Conservation (phyloP, 768 basidiomycete genomes). For the Boletus bicolor region DNA sequence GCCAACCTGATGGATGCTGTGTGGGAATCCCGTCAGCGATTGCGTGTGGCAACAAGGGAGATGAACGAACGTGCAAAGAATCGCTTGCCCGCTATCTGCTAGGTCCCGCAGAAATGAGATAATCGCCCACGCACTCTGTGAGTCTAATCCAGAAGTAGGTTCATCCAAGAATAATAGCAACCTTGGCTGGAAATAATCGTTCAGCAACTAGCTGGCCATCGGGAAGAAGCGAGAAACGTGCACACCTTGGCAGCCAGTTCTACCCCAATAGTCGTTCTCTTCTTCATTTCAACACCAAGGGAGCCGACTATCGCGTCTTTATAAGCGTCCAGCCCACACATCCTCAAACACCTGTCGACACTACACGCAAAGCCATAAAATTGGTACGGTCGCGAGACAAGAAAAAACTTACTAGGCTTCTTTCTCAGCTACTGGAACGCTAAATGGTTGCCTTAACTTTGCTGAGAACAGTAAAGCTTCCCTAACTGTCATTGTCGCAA, state of each 20-base stretch:
- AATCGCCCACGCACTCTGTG: constrained; percentile 85
- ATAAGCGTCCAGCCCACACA: constrained; percentile 61
- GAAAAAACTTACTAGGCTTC: constrained; percentile 61
- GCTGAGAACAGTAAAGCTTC: constrained; percentile 82
- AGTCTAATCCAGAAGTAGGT: constrained; percentile 85
- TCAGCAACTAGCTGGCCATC: background rate
- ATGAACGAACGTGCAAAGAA: constrained; percentile 77
- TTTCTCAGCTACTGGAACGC: constrained; percentile 67
- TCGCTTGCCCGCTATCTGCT: constrained; percentile 80
- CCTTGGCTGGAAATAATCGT: constrained; percentile 47
- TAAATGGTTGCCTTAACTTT: constrained; percentile 67
- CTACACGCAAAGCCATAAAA: constrained; percentile 26
- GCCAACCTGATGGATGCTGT: constrained; percentile 42
- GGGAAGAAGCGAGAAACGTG: background rate
- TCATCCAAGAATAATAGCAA: constrained; percentile 85
- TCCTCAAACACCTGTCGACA: constrained; percentile 54
- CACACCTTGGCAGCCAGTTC: constrained; percentile 74
- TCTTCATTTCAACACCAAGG: constrained; percentile 67
- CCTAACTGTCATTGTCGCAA: constrained; percentile 69
- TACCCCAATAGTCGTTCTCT: constrained; percentile 83
- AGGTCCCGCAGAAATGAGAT: constrained; percentile 70
- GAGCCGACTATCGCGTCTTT: constrained; percentile 69
- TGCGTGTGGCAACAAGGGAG: background rate
- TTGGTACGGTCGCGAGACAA: background rate
- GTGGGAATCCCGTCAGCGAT: background rate